Percentiles rank a stretch among this genome's conserved stretches.
phyloP scores from a whole-genome alignment of 2,329 filamentous ascomycete species.

The Nemania bipapillata region DNA sequence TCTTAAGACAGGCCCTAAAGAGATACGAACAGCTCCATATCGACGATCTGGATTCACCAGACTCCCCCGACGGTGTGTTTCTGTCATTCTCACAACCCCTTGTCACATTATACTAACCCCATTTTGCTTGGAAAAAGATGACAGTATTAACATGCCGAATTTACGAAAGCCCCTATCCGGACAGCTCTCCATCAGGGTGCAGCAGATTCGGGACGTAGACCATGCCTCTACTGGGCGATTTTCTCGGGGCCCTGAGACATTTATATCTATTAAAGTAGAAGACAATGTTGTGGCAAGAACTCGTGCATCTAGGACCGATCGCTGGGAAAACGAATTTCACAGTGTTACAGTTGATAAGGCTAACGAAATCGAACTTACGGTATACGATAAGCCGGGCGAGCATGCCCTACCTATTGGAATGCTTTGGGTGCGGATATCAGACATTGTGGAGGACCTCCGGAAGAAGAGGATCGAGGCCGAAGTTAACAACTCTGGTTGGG shows the following conservation, averaged over 20 bases:
- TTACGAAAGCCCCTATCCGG: slow-evolving; percentile 95
- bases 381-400: slow-evolving; percentile 94
- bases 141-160: slow-evolving; percentile 95
- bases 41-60: slow-evolving; percentile 79
- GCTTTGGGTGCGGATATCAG: slow-evolving; percentile 95
- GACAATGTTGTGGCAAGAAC: slow-evolving; percentile 91
- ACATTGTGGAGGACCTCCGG: slow-evolving; percentile 97
- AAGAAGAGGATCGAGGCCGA: slow-evolving; percentile 97
- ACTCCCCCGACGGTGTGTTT: slow-evolving; percentile 79
- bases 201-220: slow-evolving; percentile 92
- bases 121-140: slow-evolving; percentile 72
- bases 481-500: slow-evolving; percentile 94
- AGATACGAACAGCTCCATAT: slow-evolving; percentile 97
- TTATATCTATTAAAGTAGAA: slow-evolving; percentile 95
- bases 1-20: slow-evolving; percentile 94
- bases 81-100: not conserved
- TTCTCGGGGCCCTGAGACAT: slow-evolving; percentile 90
- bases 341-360: slow-evolving; percentile 96
- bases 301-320: slow-evolving; percentile 83
- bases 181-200: slow-evolving; percentile 84
- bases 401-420: slow-evolving; percentile 92
- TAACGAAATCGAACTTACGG: slow-evolving; percentile 96
- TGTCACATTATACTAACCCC: slow-evolving; percentile 35
- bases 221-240: slow-evolving; percentile 88
- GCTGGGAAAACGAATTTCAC: slow-evolving; percentile 91